phyloP scores from a whole-genome alignment of 441 rosid species.

The Melastoma candidum region DNA sequence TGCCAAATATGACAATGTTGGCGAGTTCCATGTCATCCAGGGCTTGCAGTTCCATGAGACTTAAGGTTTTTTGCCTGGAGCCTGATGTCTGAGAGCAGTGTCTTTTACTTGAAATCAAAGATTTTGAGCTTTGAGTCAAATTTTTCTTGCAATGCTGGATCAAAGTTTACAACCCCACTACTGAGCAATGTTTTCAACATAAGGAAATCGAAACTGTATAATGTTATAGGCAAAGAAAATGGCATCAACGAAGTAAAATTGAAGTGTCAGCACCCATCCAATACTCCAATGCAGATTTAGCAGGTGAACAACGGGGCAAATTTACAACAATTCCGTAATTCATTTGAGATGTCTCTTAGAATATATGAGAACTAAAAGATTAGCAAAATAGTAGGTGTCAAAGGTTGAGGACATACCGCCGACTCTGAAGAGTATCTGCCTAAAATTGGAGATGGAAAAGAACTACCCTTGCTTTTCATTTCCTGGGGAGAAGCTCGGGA shows the following conservation, averaged over 20 bases:
- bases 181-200: conserved; percentile 1
- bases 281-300: too few species aligned
- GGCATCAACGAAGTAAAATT: too few species aligned
- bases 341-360: background rate
- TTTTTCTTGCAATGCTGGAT: conserved; percentile 39
- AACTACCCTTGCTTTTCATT: background rate
- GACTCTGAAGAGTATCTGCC: conserved; percentile 24
- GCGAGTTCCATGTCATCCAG: conserved; percentile 83
- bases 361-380: background rate
- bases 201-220: too few species aligned
- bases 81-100: conserved; percentile 17
- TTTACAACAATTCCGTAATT: too few species aligned
- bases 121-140: conserved; percentile 30
- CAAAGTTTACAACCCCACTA: conserved; percentile 9
- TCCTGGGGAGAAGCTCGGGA: background rate
- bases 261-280: too few species aligned
- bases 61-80: conserved; percentile 30
- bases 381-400: background rate
- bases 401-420: conserved; percentile 28
- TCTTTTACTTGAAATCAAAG: conserved; percentile 27
- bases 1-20: conserved; percentile 84
- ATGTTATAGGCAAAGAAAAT: too few species aligned
- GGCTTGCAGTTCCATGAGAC: conserved; percentile 58
- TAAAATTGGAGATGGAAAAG: conserved; percentile 9
- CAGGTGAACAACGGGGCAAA: too few species aligned